Evolutionary conservation across 1,139 yeast species (phyloP).

Genomic region (Debaryomycetaceae sp.): DNA sequence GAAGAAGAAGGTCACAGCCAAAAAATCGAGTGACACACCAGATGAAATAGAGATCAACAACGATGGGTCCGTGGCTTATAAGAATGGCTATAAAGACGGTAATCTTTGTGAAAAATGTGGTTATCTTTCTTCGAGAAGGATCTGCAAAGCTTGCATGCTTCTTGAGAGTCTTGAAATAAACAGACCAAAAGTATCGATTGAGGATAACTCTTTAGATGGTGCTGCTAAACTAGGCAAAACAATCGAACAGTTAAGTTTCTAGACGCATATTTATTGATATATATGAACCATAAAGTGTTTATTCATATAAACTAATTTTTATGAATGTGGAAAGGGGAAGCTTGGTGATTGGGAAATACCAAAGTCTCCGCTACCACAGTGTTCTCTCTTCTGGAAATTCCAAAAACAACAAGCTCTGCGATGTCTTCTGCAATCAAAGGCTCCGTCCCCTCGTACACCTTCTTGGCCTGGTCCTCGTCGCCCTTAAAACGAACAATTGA

Average conservation of each 20-base stretch:
- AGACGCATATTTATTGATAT: constrained; percentile 6
- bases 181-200: constrained; percentile 59
- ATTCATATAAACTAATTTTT: constrained; percentile 12
- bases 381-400: constrained; percentile 45
- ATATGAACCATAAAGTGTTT: not conserved
- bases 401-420: constrained; percentile 49
- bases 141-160: constrained; percentile 91
- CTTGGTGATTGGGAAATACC: constrained; percentile 49
- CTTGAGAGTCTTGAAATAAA: constrained; percentile 79
- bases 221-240: constrained; percentile 68
- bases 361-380: constrained; percentile 51
- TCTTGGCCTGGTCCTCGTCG: constrained; percentile 37
- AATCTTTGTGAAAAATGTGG: constrained; percentile 88
- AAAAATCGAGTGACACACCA: constrained; percentile 11
- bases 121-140: constrained; percentile 78
- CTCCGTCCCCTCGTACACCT: constrained; percentile 43
- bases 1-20: constrained; percentile 28
- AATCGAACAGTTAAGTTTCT: constrained; percentile 64
- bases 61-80: constrained; percentile 54
- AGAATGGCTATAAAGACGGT: constrained; percentile 49
- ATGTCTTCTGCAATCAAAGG: constrained; percentile 48
- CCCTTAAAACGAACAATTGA: constrained; percentile 46
- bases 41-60: constrained; percentile 50
- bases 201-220: constrained; percentile 53
- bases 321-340: constrained; percentile 55